These are phyloP conservation scores for Begonia loranthoides DNA, from an alignment of 306 rosid genomes.

Conservation along the genomic window DNA sequence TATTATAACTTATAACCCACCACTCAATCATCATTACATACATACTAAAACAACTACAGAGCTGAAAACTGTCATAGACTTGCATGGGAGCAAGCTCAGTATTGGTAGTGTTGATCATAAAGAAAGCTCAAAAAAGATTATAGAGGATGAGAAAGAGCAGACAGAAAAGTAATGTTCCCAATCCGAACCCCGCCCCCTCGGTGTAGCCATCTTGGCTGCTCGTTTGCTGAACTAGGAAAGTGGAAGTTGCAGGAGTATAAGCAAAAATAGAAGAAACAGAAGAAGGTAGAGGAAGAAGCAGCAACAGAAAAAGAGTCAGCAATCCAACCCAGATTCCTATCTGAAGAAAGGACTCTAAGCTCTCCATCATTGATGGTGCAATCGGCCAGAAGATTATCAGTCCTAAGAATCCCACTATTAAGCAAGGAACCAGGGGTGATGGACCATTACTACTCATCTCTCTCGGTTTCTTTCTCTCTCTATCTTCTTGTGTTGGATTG, in stretches of 20 bases:
- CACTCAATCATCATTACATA: background rate
- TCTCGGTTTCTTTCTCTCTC: conserved; percentile 2
- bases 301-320: conserved; percentile 19
- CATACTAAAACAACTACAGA: background rate
- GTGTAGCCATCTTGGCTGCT: conserved; percentile 4
- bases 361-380: conserved; percentile 21
- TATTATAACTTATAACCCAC: background rate
- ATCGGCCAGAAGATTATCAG: conserved; percentile 34
- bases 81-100: background rate
- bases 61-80: too few relatives aligned
- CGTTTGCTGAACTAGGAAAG: conserved; percentile 3
- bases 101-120: background rate
- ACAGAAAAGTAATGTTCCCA: conserved; percentile 16
- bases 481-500: conserved; percentile 7
- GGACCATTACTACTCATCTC: conserved; percentile 49
- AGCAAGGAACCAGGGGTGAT: conserved; percentile 48
- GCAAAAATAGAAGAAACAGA: conserved; percentile 13
- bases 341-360: conserved; percentile 11
- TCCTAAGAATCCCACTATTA: conserved; percentile 39
- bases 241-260: conserved; percentile 10
- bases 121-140: conserved; percentile 15
- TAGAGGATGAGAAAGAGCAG: conserved; percentile 27
- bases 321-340: conserved; percentile 11
- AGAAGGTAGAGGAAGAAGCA: conserved; percentile 12
- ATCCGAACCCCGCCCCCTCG: conserved; percentile 23